Percentiles rank a stretch among this genome's conserved stretches.
phyloP scores from a whole-genome alignment of 306 rosid genomes.

The Lablab purpureus region DNA sequence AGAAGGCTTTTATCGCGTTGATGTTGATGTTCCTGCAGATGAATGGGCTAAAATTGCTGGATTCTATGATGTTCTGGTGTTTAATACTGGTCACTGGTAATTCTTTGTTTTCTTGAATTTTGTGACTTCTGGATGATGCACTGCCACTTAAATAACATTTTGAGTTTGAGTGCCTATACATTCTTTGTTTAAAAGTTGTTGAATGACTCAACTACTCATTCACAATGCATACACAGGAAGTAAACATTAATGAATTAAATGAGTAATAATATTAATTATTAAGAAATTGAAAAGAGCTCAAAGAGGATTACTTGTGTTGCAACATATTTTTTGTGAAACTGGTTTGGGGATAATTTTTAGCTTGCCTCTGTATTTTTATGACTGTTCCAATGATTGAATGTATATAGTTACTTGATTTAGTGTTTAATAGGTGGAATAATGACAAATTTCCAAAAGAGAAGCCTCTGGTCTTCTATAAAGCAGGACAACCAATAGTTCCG shows the following conservation, averaged over 20 bases:
- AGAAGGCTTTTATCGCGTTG: constrained; percentile 76
- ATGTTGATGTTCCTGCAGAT: constrained; percentile 89
- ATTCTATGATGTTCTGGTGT: constrained; percentile 87
- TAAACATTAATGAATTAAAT: not conserved
- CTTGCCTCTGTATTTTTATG: constrained; percentile 9
- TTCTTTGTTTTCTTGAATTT: constrained; percentile 37
- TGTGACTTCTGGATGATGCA: constrained; percentile 23
- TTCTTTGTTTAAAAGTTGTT: constrained; percentile 16
- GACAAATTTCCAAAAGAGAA: constrained; percentile 87
- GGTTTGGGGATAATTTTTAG: constrained; percentile 29
- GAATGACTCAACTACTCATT: constrained; percentile 1
- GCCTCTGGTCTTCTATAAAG: constrained; percentile 79
- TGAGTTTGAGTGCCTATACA: constrained; percentile 22
- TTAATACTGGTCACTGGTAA: constrained; percentile 96
- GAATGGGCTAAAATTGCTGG: constrained; percentile 77
- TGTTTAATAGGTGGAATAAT: constrained; percentile 78
- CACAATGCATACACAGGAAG: not conserved
- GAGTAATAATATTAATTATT: not conserved
- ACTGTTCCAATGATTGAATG: not conserved
- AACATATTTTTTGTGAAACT: constrained; percentile 22
- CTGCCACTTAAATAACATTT: not conserved
- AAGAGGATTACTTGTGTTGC: not conserved
- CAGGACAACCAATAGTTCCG: constrained; percentile 73
- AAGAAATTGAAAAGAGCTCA: not conserved
- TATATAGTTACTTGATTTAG: not conserved